Percentiles rank a stretch among this genome's conserved stretches.
phyloP scores from a whole-genome alignment of 2,329 filamentous ascomycete genomes.

The Tolypocladium amazonense region DNA sequence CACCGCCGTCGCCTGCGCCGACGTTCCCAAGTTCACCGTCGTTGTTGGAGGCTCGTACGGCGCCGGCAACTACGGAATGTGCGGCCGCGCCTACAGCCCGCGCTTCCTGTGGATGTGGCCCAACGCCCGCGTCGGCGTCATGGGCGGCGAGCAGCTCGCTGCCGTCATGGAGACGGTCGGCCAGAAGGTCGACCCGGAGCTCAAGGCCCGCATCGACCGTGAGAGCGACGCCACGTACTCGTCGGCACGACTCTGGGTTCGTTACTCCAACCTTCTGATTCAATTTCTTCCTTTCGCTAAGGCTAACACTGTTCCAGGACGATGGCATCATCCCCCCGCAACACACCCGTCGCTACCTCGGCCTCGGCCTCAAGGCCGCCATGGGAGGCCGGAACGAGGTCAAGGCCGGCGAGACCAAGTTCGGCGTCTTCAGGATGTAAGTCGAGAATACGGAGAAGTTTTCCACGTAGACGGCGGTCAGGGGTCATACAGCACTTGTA shows the following conservation, averaged over 20 bases:
- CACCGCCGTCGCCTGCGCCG: slow-evolving; percentile 84
- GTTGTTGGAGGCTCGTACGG: slow-evolving; percentile 90
- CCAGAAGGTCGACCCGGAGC: slow-evolving; percentile 65
- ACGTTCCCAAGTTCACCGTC: slow-evolving; percentile 94
- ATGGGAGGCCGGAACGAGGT: slow-evolving; percentile 56
- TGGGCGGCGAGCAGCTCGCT: slow-evolving; percentile 87
- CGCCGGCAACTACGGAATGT: slow-evolving; percentile 98
- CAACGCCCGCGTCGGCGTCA: slow-evolving; percentile 90
- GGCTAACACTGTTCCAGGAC: slow-evolving; percentile 35
- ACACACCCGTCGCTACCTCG: slow-evolving; percentile 63
- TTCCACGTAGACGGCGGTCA: background rate
- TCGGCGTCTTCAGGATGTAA: slow-evolving; percentile 79
- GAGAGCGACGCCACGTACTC: slow-evolving; percentile 88
- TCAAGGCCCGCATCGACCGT: slow-evolving; percentile 75
- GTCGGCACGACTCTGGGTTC: slow-evolving; percentile 77
- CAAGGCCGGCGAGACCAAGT: slow-evolving; percentile 53
- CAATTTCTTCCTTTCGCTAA: background rate
- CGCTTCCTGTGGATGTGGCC: slow-evolving; percentile 96
- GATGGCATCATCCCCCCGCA: slow-evolving; percentile 72
- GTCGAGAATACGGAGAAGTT: background rate
- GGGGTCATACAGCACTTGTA: background rate
- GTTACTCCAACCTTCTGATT: slow-evolving; percentile 13
- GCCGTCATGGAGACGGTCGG: slow-evolving; percentile 94
- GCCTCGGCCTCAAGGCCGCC: slow-evolving; percentile 60
- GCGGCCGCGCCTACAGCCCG: slow-evolving; percentile 84